Conservation (phyloP, 148 eudicot genomes). For the Vaccinium vitisidaea region DNA sequence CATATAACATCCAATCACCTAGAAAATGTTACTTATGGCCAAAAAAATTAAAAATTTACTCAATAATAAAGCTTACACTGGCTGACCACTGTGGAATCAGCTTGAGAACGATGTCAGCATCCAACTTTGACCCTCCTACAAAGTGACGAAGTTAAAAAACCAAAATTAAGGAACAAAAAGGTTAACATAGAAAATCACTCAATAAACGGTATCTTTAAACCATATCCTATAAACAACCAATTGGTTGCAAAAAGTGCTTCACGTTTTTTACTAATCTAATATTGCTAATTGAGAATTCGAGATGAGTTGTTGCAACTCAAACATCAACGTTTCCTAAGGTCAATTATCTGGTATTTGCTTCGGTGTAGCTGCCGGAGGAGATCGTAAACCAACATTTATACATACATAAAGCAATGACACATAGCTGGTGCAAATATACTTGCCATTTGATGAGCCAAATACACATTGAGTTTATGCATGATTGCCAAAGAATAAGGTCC, state of each 20-base stretch:
- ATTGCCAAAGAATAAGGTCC: neutral
- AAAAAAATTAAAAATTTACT: neutral
- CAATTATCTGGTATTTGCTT: neutral
- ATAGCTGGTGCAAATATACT: neutral
- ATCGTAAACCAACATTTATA: neutral
- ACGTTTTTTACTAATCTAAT: neutral
- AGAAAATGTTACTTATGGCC: neutral
- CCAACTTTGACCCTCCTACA: constrained; percentile 38
- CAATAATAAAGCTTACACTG: constrained; percentile 38
- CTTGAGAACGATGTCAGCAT: constrained; percentile 49
- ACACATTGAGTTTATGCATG: neutral
- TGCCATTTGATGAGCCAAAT: neutral
- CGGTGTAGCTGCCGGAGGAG: neutral
- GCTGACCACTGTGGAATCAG: constrained; percentile 64
- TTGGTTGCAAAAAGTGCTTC: neutral
- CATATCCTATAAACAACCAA: neutral
- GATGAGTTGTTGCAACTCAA: neutral
- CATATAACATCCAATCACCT: neutral
- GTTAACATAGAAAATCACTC: neutral
- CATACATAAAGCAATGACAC: neutral
- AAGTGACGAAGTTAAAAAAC: neutral
- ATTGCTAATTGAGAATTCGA: neutral
- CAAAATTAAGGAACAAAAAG: neutral
- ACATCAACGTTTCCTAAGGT: too few relatives aligned
- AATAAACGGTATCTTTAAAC: neutral